These are phyloP conservation scores for Globisporangium nodosum DNA, from an alignment of 352 stramenopile species.

Conservation along the genomic window DNA sequence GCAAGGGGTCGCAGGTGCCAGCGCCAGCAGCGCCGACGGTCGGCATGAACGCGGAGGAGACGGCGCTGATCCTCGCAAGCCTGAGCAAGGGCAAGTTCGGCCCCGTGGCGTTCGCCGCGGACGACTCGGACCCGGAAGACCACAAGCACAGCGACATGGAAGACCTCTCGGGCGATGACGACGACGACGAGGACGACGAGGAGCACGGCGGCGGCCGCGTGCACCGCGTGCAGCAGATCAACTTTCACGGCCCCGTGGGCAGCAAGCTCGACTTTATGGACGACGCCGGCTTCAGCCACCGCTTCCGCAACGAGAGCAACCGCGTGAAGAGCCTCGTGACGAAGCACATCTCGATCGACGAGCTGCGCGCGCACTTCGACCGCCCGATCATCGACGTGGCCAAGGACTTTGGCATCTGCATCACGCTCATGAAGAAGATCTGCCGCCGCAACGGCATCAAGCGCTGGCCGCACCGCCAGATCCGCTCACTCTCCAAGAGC, in stretches of 20 bases:
- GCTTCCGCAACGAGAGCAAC: conserved; percentile 81
- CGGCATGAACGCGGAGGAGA: conserved; percentile 75
- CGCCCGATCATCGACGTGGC: conserved; percentile 86
- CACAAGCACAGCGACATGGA: conserved; percentile 51
- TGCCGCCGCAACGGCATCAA: conserved; percentile 68
- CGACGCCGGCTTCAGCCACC: conserved; percentile 67
- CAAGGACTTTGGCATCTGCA: conserved; percentile 88
- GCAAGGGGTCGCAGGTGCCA: not conserved
- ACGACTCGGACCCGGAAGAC: conserved; percentile 19
- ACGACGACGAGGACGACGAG: conserved; percentile 39
- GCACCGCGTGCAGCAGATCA: conserved; percentile 59
- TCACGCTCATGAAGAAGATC: conserved; percentile 87
- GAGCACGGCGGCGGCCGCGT: conserved; percentile 25
- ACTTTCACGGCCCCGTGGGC: conserved; percentile 63
- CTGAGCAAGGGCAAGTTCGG: conserved; percentile 59
- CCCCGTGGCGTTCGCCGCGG: conserved; percentile 3
- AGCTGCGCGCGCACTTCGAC: conserved; percentile 81
- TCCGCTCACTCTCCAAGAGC: conserved; percentile 81
- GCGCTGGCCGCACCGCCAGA: conserved; percentile 62
- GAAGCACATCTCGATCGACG: conserved; percentile 86
- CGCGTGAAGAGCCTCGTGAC: conserved; percentile 84
- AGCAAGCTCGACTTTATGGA: conserved; percentile 75
- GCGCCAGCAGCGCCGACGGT: not conserved
- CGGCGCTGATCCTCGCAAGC: conserved; percentile 82
- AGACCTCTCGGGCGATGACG: conserved; percentile 23